These are phyloP conservation scores for Coniochaeta hoffmannii DNA, from an alignment of 2,329 filamentous ascomycete genomes.

Conservation along the genomic window DNA sequence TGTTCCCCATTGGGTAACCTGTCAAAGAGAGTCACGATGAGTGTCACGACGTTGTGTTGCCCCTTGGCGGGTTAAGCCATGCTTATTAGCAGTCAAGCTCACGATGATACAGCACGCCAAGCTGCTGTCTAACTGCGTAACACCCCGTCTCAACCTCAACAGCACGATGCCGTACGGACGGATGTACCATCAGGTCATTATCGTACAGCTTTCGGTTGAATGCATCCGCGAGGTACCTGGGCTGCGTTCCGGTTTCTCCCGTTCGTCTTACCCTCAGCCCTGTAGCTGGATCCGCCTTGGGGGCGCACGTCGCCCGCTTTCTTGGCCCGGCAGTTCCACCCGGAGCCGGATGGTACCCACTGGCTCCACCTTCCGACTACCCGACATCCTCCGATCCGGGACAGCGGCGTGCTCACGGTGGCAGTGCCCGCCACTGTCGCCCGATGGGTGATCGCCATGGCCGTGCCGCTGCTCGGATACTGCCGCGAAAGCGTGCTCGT, in stretches of 20 bases:
- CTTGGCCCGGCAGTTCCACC: neutral
- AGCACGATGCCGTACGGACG: neutral
- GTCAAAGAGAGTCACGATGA: neutral
- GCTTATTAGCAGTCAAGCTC: neutral
- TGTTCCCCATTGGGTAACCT: neutral
- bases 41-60: neutral
- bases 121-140: neutral
- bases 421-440: neutral
- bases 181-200: neutral
- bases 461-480: neutral
- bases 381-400: neutral
- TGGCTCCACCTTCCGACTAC: neutral
- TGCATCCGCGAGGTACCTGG: neutral
- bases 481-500: neutral
- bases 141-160: neutral
- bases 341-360: neutral
- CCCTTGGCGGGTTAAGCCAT: neutral
- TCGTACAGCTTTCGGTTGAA: neutral
- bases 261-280: neutral
- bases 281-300: neutral
- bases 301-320: neutral
- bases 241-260: slow-evolving; percentile 3
- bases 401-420: neutral
- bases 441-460: neutral
- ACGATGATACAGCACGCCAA: neutral